phyloP scores from a whole-genome alignment of 306 rosid species.

The Castanea crenata region DNA sequence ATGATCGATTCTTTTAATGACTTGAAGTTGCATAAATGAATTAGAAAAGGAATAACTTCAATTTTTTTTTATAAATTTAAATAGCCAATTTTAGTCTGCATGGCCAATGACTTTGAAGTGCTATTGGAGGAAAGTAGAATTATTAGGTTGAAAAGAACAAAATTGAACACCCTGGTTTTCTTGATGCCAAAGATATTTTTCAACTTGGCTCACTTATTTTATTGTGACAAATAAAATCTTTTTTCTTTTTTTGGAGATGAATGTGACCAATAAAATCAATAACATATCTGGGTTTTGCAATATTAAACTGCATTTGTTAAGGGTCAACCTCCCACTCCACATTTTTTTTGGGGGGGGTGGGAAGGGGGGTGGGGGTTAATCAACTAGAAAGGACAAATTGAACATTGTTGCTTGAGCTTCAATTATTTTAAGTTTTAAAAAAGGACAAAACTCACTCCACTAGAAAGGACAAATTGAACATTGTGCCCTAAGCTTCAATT shows the following conservation, averaged over 20 bases:
- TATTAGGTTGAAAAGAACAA: background rate
- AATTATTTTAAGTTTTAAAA: no score
- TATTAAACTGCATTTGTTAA: conserved; percentile 2
- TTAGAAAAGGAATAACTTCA: background rate
- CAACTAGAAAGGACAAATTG: no score
- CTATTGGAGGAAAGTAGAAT: background rate
- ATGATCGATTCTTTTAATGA: background rate
- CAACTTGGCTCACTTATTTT: conserved; percentile 11
- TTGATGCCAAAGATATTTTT: conserved; percentile 19
- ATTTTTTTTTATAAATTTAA: background rate
- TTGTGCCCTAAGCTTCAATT: conserved; percentile 16
- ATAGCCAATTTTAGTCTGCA: background rate
- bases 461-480: conserved; percentile 4
- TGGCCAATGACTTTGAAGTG: background rate
- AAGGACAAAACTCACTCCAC: conserved; percentile 15
- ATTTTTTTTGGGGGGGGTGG: no score
- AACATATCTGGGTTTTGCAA: conserved; percentile 2
- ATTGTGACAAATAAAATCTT: conserved; percentile 1
- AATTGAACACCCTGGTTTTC: background rate
- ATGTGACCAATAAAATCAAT: background rate
- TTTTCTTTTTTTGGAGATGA: no score
- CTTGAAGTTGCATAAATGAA: background rate
- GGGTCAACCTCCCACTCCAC: conserved; percentile 40
- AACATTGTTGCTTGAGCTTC: no score
- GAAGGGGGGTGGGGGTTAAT: no score